A percentile compares a stretch with the other conserved stretches of the same genome.
Evolutionary conservation across 2,329 filamentous ascomycete species (phyloP).

Genomic region (Fusarium coffeatum): DNA sequence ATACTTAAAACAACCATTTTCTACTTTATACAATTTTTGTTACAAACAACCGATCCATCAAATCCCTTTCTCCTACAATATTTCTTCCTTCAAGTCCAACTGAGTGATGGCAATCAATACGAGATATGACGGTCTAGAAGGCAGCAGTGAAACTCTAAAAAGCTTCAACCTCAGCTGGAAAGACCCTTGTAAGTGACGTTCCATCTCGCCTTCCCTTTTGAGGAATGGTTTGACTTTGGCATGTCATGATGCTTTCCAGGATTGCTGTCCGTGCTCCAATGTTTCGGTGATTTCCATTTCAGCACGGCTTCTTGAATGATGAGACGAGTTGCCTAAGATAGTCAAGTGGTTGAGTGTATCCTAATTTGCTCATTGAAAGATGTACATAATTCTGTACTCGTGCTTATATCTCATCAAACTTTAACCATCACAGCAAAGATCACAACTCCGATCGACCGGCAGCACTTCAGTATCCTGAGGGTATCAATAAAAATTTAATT

Average conservation of each 20-base stretch:
- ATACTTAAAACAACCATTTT: background rate
- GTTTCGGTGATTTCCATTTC: conserved; percentile 17
- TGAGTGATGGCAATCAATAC: background rate
- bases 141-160: conserved; percentile 13
- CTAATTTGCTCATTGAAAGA: background rate
- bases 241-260: conserved; percentile 16
- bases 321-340: background rate
- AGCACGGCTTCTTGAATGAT: background rate
- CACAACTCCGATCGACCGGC: conserved; percentile 30
- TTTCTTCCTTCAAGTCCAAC: background rate
- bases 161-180: conserved; percentile 1
- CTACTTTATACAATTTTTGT: conserved; percentile 4
- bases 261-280: conserved; percentile 12
- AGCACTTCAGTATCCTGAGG: conserved; percentile 42
- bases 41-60: background rate
- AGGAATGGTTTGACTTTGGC: conserved; percentile 5
- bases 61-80: background rate
- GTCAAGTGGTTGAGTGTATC: background rate
- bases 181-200: conserved; percentile 11
- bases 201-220: conserved; percentile 8
- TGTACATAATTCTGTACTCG: background rate
- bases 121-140: background rate
- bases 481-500: conserved; percentile 44
- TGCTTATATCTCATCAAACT: conserved; percentile 2
- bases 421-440: background rate